Percentiles rank a stretch among this genome's conserved stretches.
Evolutionary conservation across 2,329 filamentous ascomycete genomes (phyloP).

Genomic region (Cryphonectria nitschkei): DNA sequence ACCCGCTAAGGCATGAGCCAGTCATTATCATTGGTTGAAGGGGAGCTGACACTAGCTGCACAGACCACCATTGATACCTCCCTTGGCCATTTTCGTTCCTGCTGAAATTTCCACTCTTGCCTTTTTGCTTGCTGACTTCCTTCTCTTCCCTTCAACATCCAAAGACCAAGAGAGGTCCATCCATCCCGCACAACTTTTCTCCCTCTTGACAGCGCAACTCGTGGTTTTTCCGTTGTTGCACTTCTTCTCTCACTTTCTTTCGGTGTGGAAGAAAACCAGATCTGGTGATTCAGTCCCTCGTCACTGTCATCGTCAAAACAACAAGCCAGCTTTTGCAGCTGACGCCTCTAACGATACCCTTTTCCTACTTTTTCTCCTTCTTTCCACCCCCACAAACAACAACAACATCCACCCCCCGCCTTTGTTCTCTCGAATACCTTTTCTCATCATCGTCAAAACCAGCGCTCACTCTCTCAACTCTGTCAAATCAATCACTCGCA

Average conservation of each 20-base stretch:
- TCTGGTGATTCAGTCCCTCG: neutral
- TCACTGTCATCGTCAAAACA: neutral
- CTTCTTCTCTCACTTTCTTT: neutral
- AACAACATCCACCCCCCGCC: neutral
- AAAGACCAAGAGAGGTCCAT: neutral
- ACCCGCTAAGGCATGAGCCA: neutral
- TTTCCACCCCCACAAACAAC: neutral
- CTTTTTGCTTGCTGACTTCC: neutral
- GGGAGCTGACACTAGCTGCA: neutral
- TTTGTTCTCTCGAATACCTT: neutral
- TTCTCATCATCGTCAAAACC: neutral
- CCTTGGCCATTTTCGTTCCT: conserved; percentile 16
- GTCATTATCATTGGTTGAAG: neutral
- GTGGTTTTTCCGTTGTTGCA: no score
- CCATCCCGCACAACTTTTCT: neutral
- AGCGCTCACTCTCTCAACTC: neutral
- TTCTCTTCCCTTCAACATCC: neutral
- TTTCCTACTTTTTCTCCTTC: neutral
- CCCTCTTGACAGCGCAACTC: neutral
- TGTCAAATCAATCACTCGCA: conserved; percentile 31
- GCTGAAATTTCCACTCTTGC: conserved; percentile 15
- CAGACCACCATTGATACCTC: conserved; percentile 10
- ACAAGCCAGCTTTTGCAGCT: neutral
- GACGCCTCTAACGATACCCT: conserved; percentile 7
- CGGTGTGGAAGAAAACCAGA: neutral